These are phyloP conservation scores for Trichophyton equinum DNA, from an alignment of 2,329 filamentous ascomycete genomes.

Conservation along the genomic window DNA sequence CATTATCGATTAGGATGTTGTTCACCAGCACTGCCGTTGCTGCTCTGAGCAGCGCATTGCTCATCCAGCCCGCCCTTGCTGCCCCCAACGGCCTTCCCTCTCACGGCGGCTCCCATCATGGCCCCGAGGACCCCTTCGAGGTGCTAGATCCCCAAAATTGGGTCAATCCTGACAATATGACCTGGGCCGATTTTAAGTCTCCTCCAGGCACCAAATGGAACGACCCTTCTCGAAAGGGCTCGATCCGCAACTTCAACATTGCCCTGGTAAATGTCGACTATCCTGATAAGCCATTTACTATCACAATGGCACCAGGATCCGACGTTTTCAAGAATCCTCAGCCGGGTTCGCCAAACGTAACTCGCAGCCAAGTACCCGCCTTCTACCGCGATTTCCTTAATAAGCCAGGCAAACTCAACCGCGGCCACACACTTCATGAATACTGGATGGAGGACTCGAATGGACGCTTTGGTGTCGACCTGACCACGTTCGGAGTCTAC, in stretches of 20 bases:
- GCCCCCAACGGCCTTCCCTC: not conserved
- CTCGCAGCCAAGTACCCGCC: constrained; percentile 8
- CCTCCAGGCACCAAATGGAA: constrained; percentile 14
- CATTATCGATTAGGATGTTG: constrained; percentile 8
- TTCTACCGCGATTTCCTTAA: constrained; percentile 15
- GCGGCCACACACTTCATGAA: constrained; percentile 14
- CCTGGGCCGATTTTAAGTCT: constrained; percentile 11
- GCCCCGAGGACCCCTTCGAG: constrained; percentile 11
- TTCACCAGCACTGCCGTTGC: constrained; percentile 6
- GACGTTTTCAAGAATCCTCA: constrained; percentile 13
- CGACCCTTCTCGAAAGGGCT: constrained; percentile 12
- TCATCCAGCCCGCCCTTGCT: constrained; percentile 7
- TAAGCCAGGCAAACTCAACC: constrained; percentile 12
- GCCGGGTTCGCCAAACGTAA: constrained; percentile 9
- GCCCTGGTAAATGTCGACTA: constrained; percentile 14
- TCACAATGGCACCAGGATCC: constrained; percentile 9
- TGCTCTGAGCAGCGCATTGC: constrained; percentile 9
- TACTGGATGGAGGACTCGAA: constrained; percentile 15
- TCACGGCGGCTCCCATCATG: not conserved
- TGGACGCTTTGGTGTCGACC: constrained; percentile 13
- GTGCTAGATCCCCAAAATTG: constrained; percentile 14
- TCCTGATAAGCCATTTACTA: constrained; percentile 9
- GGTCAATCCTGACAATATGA: constrained; percentile 15
- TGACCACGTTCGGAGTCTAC: constrained; percentile 13
- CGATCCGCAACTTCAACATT: constrained; percentile 14